A percentile compares a stretch with the other conserved stretches of the same genome.
phyloP scores from a whole-genome alignment of 2,329 filamentous ascomycete species.

The Monosporascus sp. region DNA sequence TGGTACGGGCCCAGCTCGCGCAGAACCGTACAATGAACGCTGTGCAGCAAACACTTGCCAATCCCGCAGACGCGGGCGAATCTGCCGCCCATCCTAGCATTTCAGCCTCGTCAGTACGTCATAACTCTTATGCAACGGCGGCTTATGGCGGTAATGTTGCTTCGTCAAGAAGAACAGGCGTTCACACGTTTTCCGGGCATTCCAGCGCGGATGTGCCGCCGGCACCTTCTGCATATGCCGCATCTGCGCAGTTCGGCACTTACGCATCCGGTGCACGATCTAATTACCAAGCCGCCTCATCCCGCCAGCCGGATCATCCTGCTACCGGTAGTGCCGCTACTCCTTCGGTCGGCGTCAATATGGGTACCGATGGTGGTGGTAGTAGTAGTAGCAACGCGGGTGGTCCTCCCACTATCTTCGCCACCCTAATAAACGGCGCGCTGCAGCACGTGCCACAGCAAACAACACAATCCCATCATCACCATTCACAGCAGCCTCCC shows the following conservation, averaged over 20 bases:
- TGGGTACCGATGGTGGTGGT: too few relatives aligned
- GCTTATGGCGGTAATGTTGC: conserved; percentile 4
- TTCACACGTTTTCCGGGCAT: background rate
- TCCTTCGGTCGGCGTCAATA: too few relatives aligned
- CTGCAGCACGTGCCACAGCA: background rate
- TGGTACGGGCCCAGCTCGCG: conserved; percentile 41
- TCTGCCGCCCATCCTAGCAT: conserved; percentile 8
- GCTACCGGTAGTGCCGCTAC: background rate
- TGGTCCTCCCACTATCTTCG: conserved; percentile 5
- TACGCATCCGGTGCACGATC: background rate
- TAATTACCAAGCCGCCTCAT: background rate
- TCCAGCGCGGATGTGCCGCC: background rate
- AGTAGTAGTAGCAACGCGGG: background rate
- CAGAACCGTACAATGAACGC: conserved; percentile 30
- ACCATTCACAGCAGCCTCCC: conserved; percentile 1
- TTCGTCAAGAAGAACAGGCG: background rate
- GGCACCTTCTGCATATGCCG: background rate
- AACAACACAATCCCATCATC: conserved; percentile 4
- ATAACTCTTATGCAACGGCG: conserved; percentile 2
- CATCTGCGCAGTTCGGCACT: background rate
- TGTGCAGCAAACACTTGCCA: conserved; percentile 17
- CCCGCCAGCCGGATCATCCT: background rate
- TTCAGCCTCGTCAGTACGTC: background rate
- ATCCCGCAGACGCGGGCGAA: conserved; percentile 9
- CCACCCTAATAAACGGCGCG: background rate